Conservation (phyloP, 2,329 filamentous ascomycete species). For the Grosmannia serpens region DNA sequence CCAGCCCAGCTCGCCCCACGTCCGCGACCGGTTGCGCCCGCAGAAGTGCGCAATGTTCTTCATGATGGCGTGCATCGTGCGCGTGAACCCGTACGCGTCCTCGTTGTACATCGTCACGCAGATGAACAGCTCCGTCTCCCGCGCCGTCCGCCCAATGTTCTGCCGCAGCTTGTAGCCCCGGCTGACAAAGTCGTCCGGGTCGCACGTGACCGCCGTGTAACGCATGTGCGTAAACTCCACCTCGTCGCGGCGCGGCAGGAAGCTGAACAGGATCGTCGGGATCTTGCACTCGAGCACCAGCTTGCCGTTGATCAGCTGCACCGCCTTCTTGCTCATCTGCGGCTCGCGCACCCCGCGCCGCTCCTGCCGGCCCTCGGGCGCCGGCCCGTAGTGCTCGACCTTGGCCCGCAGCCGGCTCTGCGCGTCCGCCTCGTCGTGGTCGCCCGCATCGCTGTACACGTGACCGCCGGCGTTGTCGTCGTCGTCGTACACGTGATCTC, state of each 20-base stretch:
- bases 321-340: slow-evolving; percentile 86
- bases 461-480: not conserved
- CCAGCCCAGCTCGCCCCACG: slow-evolving; percentile 96
- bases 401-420: slow-evolving; percentile 25
- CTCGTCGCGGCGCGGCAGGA: slow-evolving; percentile 83
- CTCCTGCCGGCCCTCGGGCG: slow-evolving; percentile 76
- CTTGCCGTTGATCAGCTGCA: slow-evolving; percentile 93
- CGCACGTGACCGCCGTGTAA: slow-evolving; percentile 90
- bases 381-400: slow-evolving; percentile 74
- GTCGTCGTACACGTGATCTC: not conserved
- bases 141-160: slow-evolving; percentile 79
- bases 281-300: slow-evolving; percentile 98
- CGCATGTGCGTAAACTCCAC: slow-evolving; percentile 94
- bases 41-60: slow-evolving; percentile 97
- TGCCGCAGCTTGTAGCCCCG: slow-evolving; percentile 84
- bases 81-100: slow-evolving; percentile 89
- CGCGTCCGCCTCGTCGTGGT: not conserved
- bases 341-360: slow-evolving; percentile 76
- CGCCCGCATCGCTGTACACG: not conserved
- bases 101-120: slow-evolving; percentile 99
- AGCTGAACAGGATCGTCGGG: slow-evolving; percentile 94
- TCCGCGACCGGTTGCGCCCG: slow-evolving; percentile 79
- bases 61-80: slow-evolving; percentile 98
- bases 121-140: slow-evolving; percentile 92
- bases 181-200: slow-evolving; percentile 88